Evolutionary conservation across 495 filamentous ascomycete genomes (phyloP), one percentile per base, ranked within the genome.

Genomic region (Sordaria brevicollis): DNA sequence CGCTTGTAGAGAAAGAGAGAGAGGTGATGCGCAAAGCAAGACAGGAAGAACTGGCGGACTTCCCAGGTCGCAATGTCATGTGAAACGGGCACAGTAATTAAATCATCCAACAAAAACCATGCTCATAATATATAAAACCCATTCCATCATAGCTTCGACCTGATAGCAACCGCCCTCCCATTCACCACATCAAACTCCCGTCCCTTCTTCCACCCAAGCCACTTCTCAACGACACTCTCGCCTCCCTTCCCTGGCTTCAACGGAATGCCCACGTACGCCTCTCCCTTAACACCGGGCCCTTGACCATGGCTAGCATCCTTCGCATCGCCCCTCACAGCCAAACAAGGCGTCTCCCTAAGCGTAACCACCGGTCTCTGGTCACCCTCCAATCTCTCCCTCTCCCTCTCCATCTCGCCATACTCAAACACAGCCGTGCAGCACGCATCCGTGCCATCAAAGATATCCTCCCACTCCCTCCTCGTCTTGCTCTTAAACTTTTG

Each of bases 381-480:
- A 71, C 89, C 93, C 71, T 86, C 85, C 5, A 29, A 25, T 66
- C 80, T 76, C 54, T 70, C 74, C 5, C 84, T 82, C 35, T 83
- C 77, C n/a, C 80, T 77, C 76, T 92, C 86, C 68, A 97, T 81
- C 79, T 97, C 94, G 0, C 43, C 72, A 74, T 91, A 90, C 54
- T 87, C 89, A 66, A 96, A 79, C 3, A 98, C 91, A 2, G 94
- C 93, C 25, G 93, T 94, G 69, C 91, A 93, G 78, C 94, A 98
- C 9, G 94, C 93, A 83, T 98, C 94, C 0, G 89, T 94, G 19
- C 91, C 91, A 74, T 95, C 91, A 77, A 97, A 98, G 3, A 96
- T 78, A 6, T 67, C 73, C 79, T 96, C 94, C 94, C 94, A 98
- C 77, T 96, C 91, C 0, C 74, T 75, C 29, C 94, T 84, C 11